Evolutionary conservation across 257 asterid genomes (phyloP), one percentile per base, ranked within the genome.

Genomic region (Phtheirospermum japonicum): DNA sequence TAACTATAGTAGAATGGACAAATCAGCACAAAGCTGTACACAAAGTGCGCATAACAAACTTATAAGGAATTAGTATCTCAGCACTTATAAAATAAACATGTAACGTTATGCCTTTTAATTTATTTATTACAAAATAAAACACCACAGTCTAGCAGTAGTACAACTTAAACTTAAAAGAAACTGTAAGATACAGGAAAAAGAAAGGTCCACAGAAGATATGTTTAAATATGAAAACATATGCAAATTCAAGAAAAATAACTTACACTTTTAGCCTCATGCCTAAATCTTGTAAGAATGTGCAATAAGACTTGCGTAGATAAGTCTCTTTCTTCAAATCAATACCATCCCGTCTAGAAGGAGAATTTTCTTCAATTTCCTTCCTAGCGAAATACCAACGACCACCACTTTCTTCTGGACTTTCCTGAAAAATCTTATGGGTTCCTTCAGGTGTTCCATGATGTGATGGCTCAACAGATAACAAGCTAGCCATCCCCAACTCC

Each of bases 241-340:
- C 54, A 48, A 16, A 9, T 48, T 48, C 13, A 48, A 48, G 54
- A 18, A 48, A 48, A 48, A 9, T 19, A 63, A 72, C 97, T 82
- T 75, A 87, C 96, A 90, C 95, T 87, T 87, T 90, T 50, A 90
- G 95, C 75, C 89, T 74, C 96, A 87, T 90, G 77, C 96, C 97
- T 52, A 90, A 74, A 76, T 87, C 95, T 76, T 90, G 96, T 51
- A 90, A 76, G 56, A 85, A 85, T 37, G 89, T 82, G 75, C 94
- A 87, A 69, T 90, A 87, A 11, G 97, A 83, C 77, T 87, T 85
- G 72, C 96, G 88, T 43, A 87, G 68, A 61, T 85, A 85, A 46
- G 96, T 63, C 79, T 90, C 97, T 76, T 85, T 90, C 86, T 85
- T 87, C 76, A 87, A 77, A 79, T 85, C 95, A 58, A 90, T 80